phyloP scores from a whole-genome alignment of 106 monocot genomes.

The Alisma plantagoaquatica region DNA sequence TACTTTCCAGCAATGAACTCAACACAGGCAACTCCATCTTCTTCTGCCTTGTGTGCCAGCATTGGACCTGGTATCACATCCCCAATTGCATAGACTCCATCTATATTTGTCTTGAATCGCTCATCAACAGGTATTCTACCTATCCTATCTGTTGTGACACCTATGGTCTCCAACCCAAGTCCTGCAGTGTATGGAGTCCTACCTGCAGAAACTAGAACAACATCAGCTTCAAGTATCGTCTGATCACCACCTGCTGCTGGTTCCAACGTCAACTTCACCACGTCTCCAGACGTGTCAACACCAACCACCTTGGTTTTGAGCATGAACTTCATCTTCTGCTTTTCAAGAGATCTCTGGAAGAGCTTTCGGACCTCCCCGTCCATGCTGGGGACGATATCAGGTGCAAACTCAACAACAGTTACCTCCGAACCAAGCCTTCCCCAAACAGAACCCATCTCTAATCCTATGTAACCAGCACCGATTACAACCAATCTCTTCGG shows the following conservation, averaged over 20 bases:
- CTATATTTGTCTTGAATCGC: conserved; percentile 50
- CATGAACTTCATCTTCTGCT: conserved; percentile 94
- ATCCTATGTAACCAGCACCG: conserved; percentile 88
- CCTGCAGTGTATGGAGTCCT: conserved; percentile 53
- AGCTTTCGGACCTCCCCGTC: conserved; percentile 79
- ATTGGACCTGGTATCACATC: conserved; percentile 93
- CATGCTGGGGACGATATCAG: conserved; percentile 90
- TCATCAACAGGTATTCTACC: conserved; percentile 76
- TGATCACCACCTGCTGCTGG: conserved; percentile 79
- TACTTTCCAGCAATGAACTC: conserved; percentile 85
- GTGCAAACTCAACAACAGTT: conserved; percentile 90
- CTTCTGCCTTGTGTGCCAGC: conserved; percentile 97
- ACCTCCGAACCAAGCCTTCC: conserved; percentile 85
- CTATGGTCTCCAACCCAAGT: conserved; percentile 64
- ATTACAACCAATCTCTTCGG: conserved; percentile 85
- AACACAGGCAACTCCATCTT: conserved; percentile 89
- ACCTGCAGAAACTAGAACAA: conserved; percentile 86
- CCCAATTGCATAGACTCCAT: conserved; percentile 81
- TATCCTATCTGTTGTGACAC: conserved; percentile 63
- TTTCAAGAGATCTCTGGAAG: conserved; percentile 86
- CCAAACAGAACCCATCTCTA: conserved; percentile 98
- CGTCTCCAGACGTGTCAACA: conserved; percentile 65
- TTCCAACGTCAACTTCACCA: conserved; percentile 69
- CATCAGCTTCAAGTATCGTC: conserved; percentile 71
- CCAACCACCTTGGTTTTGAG: conserved; percentile 91